phyloP scores from a whole-genome alignment of 2,329 filamentous ascomycete species.

The Stachybotrys chartarum region DNA sequence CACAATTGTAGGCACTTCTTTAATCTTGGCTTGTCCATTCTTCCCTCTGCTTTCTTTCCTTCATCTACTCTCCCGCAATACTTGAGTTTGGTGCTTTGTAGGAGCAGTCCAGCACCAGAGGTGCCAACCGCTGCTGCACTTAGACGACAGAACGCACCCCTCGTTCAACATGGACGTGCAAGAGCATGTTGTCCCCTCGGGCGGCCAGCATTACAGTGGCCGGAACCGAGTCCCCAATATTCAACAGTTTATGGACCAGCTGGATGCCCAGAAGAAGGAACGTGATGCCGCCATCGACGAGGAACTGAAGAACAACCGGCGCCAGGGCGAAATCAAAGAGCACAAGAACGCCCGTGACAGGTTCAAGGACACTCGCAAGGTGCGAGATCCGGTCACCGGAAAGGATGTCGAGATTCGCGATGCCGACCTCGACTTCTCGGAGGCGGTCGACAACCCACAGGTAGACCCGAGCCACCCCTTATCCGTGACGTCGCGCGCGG shows the following conservation, averaged over 20 bases:
- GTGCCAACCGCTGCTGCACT: not conserved
- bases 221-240: conserved; percentile 82
- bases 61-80: not conserved
- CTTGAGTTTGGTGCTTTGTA: not conserved
- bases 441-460: conserved; percentile 63
- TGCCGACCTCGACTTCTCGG: conserved; percentile 61
- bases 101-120: not conserved
- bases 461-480: conserved; percentile 30
- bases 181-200: conserved; percentile 34
- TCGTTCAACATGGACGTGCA: conserved; percentile 26
- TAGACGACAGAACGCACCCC: not conserved
- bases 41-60: not conserved
- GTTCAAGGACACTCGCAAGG: conserved; percentile 53
- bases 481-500: too few species aligned
- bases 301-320: conserved; percentile 31
- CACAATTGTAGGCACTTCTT: not conserved
- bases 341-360: conserved; percentile 33
- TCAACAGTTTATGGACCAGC: conserved; percentile 69
- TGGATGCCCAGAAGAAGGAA: conserved; percentile 72
- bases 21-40: not conserved
- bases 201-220: conserved; percentile 70
- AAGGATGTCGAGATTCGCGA: conserved; percentile 82
- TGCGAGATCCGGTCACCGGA: conserved; percentile 85
- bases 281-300: conserved; percentile 67
- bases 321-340: conserved; percentile 28